Conservation (phyloP, 495 filamentous ascomycete species). For the Aspergillus saccharolyticus region DNA sequence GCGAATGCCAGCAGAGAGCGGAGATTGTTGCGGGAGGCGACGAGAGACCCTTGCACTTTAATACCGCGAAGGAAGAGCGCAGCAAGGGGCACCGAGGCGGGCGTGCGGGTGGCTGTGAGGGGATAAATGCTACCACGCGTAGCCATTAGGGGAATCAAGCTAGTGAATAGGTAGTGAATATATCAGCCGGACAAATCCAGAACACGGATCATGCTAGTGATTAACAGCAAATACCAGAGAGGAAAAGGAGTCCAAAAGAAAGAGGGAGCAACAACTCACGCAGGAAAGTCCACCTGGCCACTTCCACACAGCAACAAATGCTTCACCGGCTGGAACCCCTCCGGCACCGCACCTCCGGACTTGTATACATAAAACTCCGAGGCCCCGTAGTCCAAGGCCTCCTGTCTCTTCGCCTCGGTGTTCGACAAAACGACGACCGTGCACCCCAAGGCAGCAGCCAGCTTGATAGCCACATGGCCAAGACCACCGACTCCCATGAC, state of each 20-base stretch:
- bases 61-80: constrained; percentile 38
- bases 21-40: constrained; percentile 35
- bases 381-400: constrained; percentile 51
- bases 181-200: no score
- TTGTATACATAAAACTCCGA: constrained; percentile 43
- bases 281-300: constrained; percentile 23
- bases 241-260: not conserved
- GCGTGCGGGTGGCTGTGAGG: constrained; percentile 38
- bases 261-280: constrained; percentile 14
- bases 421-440: constrained; percentile 51
- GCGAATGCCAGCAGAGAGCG: constrained; percentile 47
- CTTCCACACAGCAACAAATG: constrained; percentile 29
- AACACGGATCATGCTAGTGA: no score
- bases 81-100: constrained; percentile 43
- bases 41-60: constrained; percentile 44
- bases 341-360: constrained; percentile 14
- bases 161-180: no score
- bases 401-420: constrained; percentile 47
- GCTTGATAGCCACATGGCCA: constrained; percentile 58
- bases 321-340: constrained; percentile 25
- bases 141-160: constrained; percentile 27
- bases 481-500: constrained; percentile 56
- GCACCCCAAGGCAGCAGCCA: constrained; percentile 53
- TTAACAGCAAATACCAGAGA: not conserved
- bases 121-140: constrained; percentile 45